These are phyloP conservation scores for Marasmius fiardii DNA, from an alignment of 1,284 basidiomycete genomes.

Conservation along the genomic window DNA sequence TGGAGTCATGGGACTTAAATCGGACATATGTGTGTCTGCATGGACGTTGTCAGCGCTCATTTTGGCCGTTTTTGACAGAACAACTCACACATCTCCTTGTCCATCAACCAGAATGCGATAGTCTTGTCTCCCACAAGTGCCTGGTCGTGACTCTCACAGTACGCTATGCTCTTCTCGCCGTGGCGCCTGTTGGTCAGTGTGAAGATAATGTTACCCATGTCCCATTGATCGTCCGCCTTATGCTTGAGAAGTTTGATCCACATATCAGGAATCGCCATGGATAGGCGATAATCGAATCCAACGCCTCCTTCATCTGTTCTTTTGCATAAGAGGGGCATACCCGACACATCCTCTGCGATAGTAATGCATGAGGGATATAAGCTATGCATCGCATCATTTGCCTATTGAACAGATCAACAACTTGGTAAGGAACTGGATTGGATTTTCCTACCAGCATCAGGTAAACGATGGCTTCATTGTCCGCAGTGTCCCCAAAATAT, in stretches of 20 bases:
- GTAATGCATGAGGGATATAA: constrained; percentile 82
- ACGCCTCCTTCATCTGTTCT: constrained; percentile 83
- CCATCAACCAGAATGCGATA: constrained; percentile 98
- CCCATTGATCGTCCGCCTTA: constrained; percentile 84
- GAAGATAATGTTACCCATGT: constrained; percentile 84
- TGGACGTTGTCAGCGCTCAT: constrained; percentile 35
- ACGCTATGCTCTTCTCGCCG: constrained; percentile 90
- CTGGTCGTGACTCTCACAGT: constrained; percentile 97
- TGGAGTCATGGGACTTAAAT: constrained; percentile 82
- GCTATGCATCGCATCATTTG: constrained; percentile 86
- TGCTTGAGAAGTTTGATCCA: constrained; percentile 99
- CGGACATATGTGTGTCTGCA: constrained; percentile 93
- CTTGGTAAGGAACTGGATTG: too few relatives aligned
- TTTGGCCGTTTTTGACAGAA: constrained; percentile 16
- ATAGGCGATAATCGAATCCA: constrained; percentile 96
- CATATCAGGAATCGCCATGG: constrained; percentile 99
- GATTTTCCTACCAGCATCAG: constrained; percentile 83
- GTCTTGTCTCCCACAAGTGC: constrained; percentile 99
- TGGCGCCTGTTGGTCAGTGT: constrained; percentile 90
- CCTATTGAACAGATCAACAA: constrained; percentile 43
- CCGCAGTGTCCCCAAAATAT: constrained; percentile 87
- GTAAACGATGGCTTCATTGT: constrained; percentile 90
- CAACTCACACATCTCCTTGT: constrained; percentile 95
- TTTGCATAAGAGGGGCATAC: constrained; percentile 93
- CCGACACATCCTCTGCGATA: constrained; percentile 97